These are phyloP conservation scores for Aurantiochytrium sp. DNA, from an alignment of 108 stramenopile species.

Conservation along the genomic window DNA sequence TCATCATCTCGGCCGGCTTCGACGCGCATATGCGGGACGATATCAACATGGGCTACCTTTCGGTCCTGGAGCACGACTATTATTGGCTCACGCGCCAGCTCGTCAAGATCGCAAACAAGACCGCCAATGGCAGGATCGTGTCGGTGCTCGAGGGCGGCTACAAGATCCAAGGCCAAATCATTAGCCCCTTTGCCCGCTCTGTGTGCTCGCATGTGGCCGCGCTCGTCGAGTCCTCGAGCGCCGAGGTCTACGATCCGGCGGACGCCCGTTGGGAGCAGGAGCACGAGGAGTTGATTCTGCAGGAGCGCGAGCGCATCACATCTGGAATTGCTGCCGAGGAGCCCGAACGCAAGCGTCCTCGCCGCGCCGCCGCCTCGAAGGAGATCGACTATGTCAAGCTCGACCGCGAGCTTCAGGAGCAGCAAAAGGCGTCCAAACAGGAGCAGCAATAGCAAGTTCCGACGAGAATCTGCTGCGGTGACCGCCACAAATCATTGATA, in stretches of 20 bases:
- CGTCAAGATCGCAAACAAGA: constrained; percentile 84
- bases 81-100: constrained; percentile 92
- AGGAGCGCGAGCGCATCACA: not conserved
- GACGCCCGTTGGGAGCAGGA: not conserved
- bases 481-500: too few relatives aligned
- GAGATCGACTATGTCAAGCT: not conserved
- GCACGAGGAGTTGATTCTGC: not conserved
- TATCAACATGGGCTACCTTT: constrained; percentile 89
- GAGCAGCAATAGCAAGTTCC: not conserved
- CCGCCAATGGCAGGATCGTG: constrained; percentile 86
- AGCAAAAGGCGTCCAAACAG: not conserved
- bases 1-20: constrained; percentile 96
- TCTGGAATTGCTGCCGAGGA: not conserved
- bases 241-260: not conserved
- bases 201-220: not conserved
- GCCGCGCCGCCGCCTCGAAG: not conserved
- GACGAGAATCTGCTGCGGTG: too few relatives aligned
- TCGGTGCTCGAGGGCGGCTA: constrained; percentile 94
- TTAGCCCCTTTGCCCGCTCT: not conserved
- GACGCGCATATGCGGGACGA: constrained; percentile 86
- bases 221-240: not conserved
- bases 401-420: not conserved
- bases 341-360: not conserved
- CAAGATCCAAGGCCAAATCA: constrained; percentile 48
- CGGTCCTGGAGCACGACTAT: constrained; percentile 95